phyloP scores from a whole-genome alignment of 257 asterid species.

The Plantago elongata region DNA sequence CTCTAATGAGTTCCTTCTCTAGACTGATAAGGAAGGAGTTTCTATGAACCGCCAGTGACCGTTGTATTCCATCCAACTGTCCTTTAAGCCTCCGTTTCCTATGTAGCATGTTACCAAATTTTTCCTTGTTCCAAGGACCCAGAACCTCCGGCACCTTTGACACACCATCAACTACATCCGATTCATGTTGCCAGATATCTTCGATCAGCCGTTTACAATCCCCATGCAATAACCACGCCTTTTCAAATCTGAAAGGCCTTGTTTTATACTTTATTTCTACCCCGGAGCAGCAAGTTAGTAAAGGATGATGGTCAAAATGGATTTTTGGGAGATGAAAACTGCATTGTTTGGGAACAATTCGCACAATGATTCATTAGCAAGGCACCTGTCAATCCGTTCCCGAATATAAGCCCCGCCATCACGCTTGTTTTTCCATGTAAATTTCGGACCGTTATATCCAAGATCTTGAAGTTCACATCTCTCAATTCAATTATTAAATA shows the following conservation, averaged over 20 bases:
- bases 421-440: not conserved
- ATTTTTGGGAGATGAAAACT: not conserved
- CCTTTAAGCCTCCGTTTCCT: no score
- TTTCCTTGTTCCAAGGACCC: not conserved
- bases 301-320: not conserved
- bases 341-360: not conserved
- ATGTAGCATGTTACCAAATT: no score
- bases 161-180: not conserved
- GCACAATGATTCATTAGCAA: not conserved
- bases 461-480: not conserved
- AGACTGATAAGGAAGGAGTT: not conserved
- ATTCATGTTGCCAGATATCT: not conserved
- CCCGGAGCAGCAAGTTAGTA: not conserved
- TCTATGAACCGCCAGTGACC: not conserved
- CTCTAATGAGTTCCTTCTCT: no score
- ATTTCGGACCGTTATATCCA: not conserved
- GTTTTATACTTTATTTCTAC: not conserved
- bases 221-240: not conserved
- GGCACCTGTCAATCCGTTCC: not conserved
- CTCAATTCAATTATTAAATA: not conserved
- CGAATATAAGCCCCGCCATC: not conserved
- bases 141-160: not conserved
- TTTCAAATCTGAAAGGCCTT: not conserved
- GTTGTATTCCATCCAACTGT: not conserved
- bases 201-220: not conserved